Evolutionary conservation across 2,329 filamentous ascomycete species (phyloP).

Genomic region (Mollisia scopiformis): DNA sequence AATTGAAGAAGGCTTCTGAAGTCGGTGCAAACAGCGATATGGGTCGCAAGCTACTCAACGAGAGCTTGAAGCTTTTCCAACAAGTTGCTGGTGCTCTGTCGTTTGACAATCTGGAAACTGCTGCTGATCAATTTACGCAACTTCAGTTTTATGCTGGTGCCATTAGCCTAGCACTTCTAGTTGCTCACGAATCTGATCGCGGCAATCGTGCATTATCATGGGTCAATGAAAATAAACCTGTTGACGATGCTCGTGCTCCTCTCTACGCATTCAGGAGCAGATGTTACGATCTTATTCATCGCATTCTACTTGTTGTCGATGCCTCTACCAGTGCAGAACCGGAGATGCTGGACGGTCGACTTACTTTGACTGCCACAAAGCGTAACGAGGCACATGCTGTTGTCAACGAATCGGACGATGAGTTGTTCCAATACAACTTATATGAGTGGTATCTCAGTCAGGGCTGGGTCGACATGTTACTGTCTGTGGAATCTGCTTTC

Average conservation of each 20-base stretch:
- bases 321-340: slow-evolving; percentile 68
- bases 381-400: slow-evolving; percentile 87
- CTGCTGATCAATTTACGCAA: slow-evolving; percentile 76
- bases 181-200: slow-evolving; percentile 83
- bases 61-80: slow-evolving; percentile 86
- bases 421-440: slow-evolving; percentile 94
- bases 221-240: slow-evolving; percentile 81
- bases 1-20: slow-evolving; percentile 85
- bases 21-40: slow-evolving; percentile 74
- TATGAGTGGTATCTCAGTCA: slow-evolving; percentile 96
- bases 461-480: slow-evolving; percentile 81
- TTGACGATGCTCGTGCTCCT: slow-evolving; percentile 67
- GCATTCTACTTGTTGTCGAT: slow-evolving; percentile 80
- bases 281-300: slow-evolving; percentile 87
- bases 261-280: slow-evolving; percentile 72
- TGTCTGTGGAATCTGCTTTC: slow-evolving; percentile 82
- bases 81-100: slow-evolving; percentile 84
- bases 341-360: slow-evolving; percentile 76
- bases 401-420: slow-evolving; percentile 84
- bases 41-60: slow-evolving; percentile 79
- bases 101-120: slow-evolving; percentile 76
- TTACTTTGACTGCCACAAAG: slow-evolving; percentile 76
- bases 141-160: slow-evolving; percentile 93
- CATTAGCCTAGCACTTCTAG: slow-evolving; percentile 82
- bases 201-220: slow-evolving; percentile 84